phyloP scores from a whole-genome alignment of 139 green algal genomes.

The Volvox reticuliferus region DNA sequence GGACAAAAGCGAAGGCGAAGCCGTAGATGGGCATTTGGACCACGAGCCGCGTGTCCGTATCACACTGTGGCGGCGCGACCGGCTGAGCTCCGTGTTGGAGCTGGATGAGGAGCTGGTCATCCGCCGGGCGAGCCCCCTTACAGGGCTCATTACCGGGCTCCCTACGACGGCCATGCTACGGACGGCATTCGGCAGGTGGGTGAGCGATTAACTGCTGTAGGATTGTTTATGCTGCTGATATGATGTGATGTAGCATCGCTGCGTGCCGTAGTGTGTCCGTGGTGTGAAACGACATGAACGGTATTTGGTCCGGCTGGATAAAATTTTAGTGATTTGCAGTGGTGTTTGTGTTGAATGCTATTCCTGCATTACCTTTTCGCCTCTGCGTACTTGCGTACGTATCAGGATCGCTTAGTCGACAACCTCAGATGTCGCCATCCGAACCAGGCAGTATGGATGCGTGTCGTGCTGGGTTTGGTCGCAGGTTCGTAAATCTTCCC shows the following conservation, averaged over 20 bases:
- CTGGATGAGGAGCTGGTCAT: conserved; percentile 37
- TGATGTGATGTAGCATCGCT: no score
- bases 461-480: neutral
- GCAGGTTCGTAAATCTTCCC: conserved; percentile 1
- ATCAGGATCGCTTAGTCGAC: no score
- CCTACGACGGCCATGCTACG: neutral
- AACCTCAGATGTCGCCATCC: no score
- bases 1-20: neutral
- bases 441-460: no score
- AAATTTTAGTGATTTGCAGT: no score
- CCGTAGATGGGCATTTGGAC: neutral
- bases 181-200: conserved; percentile 40
- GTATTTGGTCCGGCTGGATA: no score
- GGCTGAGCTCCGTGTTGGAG: conserved; percentile 38
- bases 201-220: neutral
- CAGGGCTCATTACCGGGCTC: conserved; percentile 18
- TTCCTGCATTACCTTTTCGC: no score
- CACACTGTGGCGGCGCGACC: conserved; percentile 47
- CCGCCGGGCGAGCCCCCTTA: neutral
- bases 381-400: no score
- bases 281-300: no score
- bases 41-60: conserved; percentile 10
- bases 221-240: no score
- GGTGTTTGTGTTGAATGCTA: no score
- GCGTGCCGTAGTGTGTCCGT: no score